Evolutionary conservation across 331 rosid genomes (phyloP).

Genomic region (Quercus lobata): DNA sequence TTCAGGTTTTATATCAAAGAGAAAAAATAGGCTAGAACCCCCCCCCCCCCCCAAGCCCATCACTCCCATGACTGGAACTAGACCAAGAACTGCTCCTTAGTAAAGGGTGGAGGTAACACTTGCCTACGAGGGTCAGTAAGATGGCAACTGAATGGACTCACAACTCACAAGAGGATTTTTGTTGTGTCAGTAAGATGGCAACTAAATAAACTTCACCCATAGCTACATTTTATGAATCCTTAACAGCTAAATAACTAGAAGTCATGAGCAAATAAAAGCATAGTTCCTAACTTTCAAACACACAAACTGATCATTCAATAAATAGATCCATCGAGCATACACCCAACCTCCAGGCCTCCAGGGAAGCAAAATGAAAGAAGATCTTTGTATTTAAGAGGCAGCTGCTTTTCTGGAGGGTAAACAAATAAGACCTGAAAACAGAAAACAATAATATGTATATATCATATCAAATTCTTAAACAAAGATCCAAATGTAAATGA

Average conservation of each 20-base stretch:
- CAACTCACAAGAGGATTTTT: neutral
- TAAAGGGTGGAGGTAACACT: neutral
- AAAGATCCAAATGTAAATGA: neutral
- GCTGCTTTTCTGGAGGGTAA: slow-evolving; percentile 76
- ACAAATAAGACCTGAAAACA: slow-evolving; percentile 67
- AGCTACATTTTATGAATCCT: neutral
- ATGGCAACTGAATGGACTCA: neutral
- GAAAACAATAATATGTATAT: neutral
- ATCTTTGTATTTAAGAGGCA: slow-evolving; percentile 78
- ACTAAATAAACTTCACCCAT: neutral
- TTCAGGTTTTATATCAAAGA: neutral
- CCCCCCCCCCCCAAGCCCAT: neutral
- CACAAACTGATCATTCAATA: slow-evolving; percentile 2
- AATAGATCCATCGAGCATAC: slow-evolving; percentile 20
- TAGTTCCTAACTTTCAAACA: neutral
- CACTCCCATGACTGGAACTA: neutral
- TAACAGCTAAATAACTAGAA: neutral
- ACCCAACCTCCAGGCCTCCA: slow-evolving; percentile 75
- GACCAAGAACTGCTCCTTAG: neutral
- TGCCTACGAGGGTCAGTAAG: neutral
- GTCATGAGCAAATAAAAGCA: neutral
- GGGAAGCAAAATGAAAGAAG: slow-evolving; percentile 88
- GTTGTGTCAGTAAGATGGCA: neutral
- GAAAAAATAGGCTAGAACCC: neutral
- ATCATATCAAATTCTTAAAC: neutral